Evolutionary conservation across 2,329 filamentous ascomycete species (phyloP).

Genomic region (Diaporthe caulivora): DNA sequence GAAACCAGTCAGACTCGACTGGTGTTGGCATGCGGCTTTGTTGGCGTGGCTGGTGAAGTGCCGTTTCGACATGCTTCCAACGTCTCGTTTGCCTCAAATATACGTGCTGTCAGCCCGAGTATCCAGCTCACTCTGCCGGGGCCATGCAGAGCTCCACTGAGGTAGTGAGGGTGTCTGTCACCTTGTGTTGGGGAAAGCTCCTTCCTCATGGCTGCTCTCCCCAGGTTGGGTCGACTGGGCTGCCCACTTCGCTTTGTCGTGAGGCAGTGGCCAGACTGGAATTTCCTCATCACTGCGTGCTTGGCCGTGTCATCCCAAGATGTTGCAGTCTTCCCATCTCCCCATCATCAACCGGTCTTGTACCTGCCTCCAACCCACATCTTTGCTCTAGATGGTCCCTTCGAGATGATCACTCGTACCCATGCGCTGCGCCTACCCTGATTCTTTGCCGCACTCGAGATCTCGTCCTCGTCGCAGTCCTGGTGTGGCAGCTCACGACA

Average conservation of each 20-base stretch:
- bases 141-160: neutral
- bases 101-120: neutral
- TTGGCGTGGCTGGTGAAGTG: neutral
- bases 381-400: neutral
- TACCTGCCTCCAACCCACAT: neutral
- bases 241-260: neutral
- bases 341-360: neutral
- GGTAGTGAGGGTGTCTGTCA: too few species aligned
- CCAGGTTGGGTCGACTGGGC: too few species aligned
- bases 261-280: neutral
- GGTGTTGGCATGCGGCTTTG: too few species aligned
- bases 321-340: neutral
- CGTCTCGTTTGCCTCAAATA: neutral
- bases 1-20: neutral
- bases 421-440: too few species aligned
- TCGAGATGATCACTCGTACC: neutral
- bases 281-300: neutral
- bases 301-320: neutral
- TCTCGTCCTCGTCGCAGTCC: neutral
- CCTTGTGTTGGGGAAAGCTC: too few species aligned
- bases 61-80: neutral
- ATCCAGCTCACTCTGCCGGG: neutral
- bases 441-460: neutral
- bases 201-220: neutral
- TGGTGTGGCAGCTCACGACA: neutral